A percentile compares a stretch with the other conserved stretches of the same genome.
phyloP scores from a whole-genome alignment of 2,329 filamentous ascomycete species.

The Apiospora malaysiana region DNA sequence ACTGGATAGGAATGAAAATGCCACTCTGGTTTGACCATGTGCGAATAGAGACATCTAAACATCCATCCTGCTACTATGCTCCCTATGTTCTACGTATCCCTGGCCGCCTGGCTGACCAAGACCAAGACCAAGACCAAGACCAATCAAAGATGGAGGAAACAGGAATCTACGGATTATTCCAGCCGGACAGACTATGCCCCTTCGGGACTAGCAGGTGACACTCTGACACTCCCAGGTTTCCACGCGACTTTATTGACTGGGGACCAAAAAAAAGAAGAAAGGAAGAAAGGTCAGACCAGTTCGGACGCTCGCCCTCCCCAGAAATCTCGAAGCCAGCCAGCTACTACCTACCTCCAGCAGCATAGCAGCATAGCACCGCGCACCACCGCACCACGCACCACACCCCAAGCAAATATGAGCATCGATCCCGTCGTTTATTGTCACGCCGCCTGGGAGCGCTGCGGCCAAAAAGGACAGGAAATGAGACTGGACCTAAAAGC shows the following conservation, averaged over 20 bases:
- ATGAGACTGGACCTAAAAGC: constrained; percentile 18
- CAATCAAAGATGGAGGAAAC: not conserved
- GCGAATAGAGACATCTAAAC: constrained; percentile 2
- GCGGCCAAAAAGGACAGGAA: constrained; percentile 18
- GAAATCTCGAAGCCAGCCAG: constrained; percentile 8
- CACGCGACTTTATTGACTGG: constrained; percentile 19
- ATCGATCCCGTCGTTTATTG: constrained; percentile 18
- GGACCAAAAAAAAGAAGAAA: constrained; percentile 9
- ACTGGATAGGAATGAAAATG: not conserved
- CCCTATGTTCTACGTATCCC: not conserved
- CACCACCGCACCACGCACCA: constrained; percentile 14
- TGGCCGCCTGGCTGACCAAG: no score
- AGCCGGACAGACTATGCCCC: not conserved
- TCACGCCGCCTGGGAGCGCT: constrained; percentile 16
- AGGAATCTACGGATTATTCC: constrained; percentile 18
- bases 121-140: no score
- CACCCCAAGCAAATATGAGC: constrained; percentile 19
- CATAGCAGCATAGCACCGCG: constrained; percentile 16
- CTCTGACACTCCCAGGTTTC: constrained; percentile 18
- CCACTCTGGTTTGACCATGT: not conserved
- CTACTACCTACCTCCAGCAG: not conserved
- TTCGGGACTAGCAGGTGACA: not conserved
- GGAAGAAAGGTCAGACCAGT: constrained; percentile 16
- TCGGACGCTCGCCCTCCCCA: constrained; percentile 16
- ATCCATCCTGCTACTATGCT: not conserved